Percentiles rank a stretch among this genome's conserved stretches.
These are phyloP conservation scores for Blastobotrys attinorum DNA, from an alignment of 805 yeast species.

Conservation along the genomic window DNA sequence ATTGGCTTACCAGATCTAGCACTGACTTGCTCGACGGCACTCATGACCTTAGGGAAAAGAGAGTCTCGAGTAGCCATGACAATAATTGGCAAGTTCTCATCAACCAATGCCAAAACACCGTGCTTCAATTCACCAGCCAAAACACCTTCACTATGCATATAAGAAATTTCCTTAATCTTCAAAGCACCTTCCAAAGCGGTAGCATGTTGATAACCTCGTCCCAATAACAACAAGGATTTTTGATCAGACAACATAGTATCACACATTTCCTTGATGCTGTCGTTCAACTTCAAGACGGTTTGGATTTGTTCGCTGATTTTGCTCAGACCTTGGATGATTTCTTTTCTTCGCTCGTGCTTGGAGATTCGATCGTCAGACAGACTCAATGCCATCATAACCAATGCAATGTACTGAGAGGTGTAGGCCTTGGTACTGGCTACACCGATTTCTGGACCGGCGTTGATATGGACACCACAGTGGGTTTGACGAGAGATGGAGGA, in stretches of 20 bases:
- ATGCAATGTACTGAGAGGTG: conserved; percentile 95
- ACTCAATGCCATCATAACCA: conserved; percentile 95
- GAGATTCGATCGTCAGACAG: conserved; percentile 87
- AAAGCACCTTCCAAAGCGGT: conserved; percentile 98
- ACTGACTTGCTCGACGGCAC: conserved; percentile 91
- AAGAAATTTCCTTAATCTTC: conserved; percentile 95
- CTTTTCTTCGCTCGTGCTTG: conserved; percentile 63
- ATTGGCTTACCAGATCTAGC: conserved; percentile 98
- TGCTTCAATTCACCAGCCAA: conserved; percentile 98
- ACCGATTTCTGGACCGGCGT: conserved; percentile 99
- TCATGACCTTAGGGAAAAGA: conserved; percentile 89
- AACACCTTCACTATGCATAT: conserved; percentile 99
- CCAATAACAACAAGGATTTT: conserved; percentile 81
- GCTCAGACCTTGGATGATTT: conserved; percentile 79
- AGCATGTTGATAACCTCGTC: conserved; percentile 97
- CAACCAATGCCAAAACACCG: conserved; percentile 95
- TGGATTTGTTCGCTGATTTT: conserved; percentile 80
- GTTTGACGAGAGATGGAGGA: conserved; percentile 94
- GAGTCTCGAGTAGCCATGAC: conserved; percentile 96
- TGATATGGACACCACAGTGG: conserved; percentile 98
- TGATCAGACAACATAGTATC: conserved; percentile 64
- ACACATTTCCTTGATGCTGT: conserved; percentile 68
- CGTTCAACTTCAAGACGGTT: conserved; percentile 65
- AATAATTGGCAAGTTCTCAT: conserved; percentile 86
- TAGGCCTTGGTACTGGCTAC: conserved; percentile 99